A percentile compares a stretch with the other conserved stretches of the same genome.
These are phyloP conservation scores for Xerocomus nothofagi DNA, from an alignment of 1,284 basidiomycete genomes.

Conservation along the genomic window DNA sequence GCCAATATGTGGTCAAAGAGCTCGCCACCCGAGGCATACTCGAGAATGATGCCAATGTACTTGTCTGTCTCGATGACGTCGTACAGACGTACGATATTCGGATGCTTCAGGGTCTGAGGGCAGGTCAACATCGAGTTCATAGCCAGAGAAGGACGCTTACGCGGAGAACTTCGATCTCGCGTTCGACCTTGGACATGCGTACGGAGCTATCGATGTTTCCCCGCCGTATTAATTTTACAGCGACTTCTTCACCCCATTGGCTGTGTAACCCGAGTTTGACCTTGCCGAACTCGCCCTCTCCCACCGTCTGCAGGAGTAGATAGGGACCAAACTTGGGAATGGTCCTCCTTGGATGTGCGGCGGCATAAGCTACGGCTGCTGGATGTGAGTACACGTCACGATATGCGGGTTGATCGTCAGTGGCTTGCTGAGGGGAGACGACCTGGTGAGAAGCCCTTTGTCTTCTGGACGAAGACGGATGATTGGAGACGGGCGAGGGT, in stretches of 20 bases:
- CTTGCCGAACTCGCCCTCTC: constrained; percentile 99
- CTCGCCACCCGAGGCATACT: constrained; percentile 97
- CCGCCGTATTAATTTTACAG: constrained; percentile 95
- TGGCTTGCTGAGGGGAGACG: constrained; percentile 42
- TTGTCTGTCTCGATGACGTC: constrained; percentile 99
- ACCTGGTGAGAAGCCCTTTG: constrained; percentile 56
- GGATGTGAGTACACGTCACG: constrained; percentile 83
- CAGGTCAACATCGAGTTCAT: constrained; percentile 8
- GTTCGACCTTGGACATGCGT: constrained; percentile 92
- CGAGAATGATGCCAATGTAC: constrained; percentile 99
- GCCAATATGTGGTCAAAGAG: constrained; percentile 99
- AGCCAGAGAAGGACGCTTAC: constrained; percentile 48
- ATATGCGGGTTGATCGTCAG: constrained; percentile 46
- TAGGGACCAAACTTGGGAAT: constrained; percentile 96
- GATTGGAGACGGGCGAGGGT: constrained; percentile 39
- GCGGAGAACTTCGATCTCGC: constrained; percentile 96
- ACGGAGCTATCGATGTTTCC: constrained; percentile 88
- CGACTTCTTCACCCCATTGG: constrained; percentile 98
- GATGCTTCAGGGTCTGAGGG: constrained; percentile 86
- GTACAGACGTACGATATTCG: constrained; percentile 97
- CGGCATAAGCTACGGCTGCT: constrained; percentile 81
- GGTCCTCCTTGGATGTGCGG: constrained; percentile 79
- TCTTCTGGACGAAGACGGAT: constrained; percentile 42
- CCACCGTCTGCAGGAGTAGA: constrained; percentile 90
- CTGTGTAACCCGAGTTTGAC: constrained; percentile 96